These are phyloP conservation scores for Piedraia hortae DNA, from an alignment of 2,329 filamentous ascomycete genomes.

Conservation along the genomic window DNA sequence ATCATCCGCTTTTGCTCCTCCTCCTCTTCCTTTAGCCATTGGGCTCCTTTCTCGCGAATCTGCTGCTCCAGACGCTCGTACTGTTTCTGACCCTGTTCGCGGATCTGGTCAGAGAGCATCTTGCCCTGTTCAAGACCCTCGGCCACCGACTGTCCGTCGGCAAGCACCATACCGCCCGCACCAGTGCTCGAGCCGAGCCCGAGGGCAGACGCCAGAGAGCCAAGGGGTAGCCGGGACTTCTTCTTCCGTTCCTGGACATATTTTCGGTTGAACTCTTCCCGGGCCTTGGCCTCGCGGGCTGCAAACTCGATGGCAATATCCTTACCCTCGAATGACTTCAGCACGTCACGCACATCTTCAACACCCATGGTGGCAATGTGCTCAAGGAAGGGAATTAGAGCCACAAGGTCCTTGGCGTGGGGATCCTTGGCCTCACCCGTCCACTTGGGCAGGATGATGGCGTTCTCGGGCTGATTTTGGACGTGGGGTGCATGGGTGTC, in stretches of 20 bases:
- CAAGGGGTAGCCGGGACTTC: slow-evolving; percentile 31
- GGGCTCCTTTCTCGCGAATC: slow-evolving; percentile 76
- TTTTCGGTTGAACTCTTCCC: slow-evolving; percentile 61
- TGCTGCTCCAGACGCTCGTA: slow-evolving; percentile 76
- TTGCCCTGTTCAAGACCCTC: slow-evolving; percentile 77
- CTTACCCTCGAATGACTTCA: slow-evolving; percentile 34
- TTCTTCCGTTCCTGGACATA: slow-evolving; percentile 40
- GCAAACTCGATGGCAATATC: slow-evolving; percentile 80
- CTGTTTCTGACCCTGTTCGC: slow-evolving; percentile 70
- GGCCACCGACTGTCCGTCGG: slow-evolving; percentile 28
- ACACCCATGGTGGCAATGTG: slow-evolving; percentile 89
- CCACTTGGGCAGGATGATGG: slow-evolving; percentile 79
- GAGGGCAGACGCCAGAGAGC: slow-evolving; percentile 31
- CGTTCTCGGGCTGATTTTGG: slow-evolving; percentile 81
- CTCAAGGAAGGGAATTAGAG: slow-evolving; percentile 85
- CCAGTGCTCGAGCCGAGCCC: slow-evolving; percentile 36
- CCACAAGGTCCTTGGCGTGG: slow-evolving; percentile 43
- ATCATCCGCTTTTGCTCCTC: slow-evolving; percentile 66
- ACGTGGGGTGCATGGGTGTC: slow-evolving; percentile 66
- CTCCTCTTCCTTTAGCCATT: slow-evolving; percentile 86
- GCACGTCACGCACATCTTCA: slow-evolving; percentile 48
- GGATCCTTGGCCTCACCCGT: slow-evolving; percentile 49
- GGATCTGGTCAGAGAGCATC: slow-evolving; percentile 85
- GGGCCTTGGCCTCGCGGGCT: slow-evolving; percentile 57
- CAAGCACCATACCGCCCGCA: slow-evolving; percentile 29